phyloP scores from a whole-genome alignment of 352 stramenopile species.

The Pythium utonaiense region DNA sequence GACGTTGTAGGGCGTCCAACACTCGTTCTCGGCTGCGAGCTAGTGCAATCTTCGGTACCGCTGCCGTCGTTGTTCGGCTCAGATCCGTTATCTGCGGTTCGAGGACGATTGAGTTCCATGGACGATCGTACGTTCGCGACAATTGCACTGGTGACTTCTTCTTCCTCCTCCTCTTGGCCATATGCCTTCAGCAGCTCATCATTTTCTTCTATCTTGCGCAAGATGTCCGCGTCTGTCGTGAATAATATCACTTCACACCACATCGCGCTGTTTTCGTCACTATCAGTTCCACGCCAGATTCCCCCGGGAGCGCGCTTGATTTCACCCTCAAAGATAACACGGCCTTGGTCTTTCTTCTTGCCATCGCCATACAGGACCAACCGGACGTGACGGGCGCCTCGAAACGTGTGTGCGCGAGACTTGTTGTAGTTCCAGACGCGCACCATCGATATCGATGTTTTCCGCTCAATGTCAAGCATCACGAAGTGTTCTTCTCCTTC shows the following conservation, averaged over 20 bases:
- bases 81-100: constrained; percentile 43
- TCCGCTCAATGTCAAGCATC: constrained; percentile 40
- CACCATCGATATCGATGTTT: constrained; percentile 67
- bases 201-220: constrained; percentile 71
- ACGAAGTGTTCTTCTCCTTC: constrained; percentile 50
- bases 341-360: not conserved
- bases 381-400: constrained; percentile 56
- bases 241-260: constrained; percentile 89
- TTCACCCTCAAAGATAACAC: constrained; percentile 83
- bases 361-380: constrained; percentile 39
- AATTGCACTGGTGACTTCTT: constrained; percentile 40
- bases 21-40: not conserved
- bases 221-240: constrained; percentile 56
- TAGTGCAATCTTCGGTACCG: not conserved
- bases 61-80: not conserved
- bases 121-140: constrained; percentile 33
- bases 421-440: constrained; percentile 94
- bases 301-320: constrained; percentile 71
- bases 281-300: constrained; percentile 40
- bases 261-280: constrained; percentile 28
- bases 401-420: constrained; percentile 74
- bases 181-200: constrained; percentile 28
- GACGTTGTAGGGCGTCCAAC: constrained; percentile 44
- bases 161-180: constrained; percentile 36
- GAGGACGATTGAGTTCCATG: constrained; percentile 45